Conservation (phyloP, 495 filamentous ascomycete genomes). For the Neurospora sp. region DNA sequence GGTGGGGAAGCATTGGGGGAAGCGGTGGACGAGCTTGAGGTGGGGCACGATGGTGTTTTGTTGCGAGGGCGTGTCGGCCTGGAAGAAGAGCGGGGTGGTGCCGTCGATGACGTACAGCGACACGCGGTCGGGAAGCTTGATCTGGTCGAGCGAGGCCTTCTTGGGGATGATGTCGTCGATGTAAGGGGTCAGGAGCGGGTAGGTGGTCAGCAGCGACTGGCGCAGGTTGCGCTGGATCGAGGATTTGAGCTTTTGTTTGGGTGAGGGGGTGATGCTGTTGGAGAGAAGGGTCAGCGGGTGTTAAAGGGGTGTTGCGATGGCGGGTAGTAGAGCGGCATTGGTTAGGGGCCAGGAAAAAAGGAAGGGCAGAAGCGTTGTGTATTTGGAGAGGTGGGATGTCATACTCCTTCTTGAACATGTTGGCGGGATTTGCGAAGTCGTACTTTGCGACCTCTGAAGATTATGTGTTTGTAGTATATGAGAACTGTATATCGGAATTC, state of each 20-base stretch:
- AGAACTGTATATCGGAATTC: background rate
- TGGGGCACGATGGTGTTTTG: slow-evolving; percentile 61
- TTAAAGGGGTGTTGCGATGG: background rate
- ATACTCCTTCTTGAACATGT: slow-evolving; percentile 91
- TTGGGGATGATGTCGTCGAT: slow-evolving; percentile 96
- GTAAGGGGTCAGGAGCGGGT: slow-evolving; percentile 73
- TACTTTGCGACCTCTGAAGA: background rate
- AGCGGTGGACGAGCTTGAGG: slow-evolving; percentile 63
- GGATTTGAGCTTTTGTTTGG: slow-evolving; percentile 95
- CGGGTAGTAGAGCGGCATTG: slow-evolving; percentile 1
- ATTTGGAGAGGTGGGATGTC: slow-evolving; percentile 1
- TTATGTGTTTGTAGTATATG: background rate
- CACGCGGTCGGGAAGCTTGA: slow-evolving; percentile 86
- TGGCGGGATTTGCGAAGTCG: slow-evolving; percentile 13
- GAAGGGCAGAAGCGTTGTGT: background rate
- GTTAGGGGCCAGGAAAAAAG: background rate
- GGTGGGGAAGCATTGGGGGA: slow-evolving; percentile 52
- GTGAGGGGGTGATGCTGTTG: slow-evolving; percentile 58
- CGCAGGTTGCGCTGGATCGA: slow-evolving; percentile 83
- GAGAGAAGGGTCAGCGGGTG: slow-evolving; percentile 4
- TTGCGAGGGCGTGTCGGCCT: slow-evolving; percentile 46
- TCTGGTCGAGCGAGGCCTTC: slow-evolving; percentile 80
- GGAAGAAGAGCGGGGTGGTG: slow-evolving; percentile 73
- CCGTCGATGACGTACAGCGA: slow-evolving; percentile 74
- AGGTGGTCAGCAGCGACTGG: slow-evolving; percentile 67